Base-by-base conservation (phyloP, 2,329 filamentous ascomycete species). In the Fragosphaeria purpurea region DNA sequence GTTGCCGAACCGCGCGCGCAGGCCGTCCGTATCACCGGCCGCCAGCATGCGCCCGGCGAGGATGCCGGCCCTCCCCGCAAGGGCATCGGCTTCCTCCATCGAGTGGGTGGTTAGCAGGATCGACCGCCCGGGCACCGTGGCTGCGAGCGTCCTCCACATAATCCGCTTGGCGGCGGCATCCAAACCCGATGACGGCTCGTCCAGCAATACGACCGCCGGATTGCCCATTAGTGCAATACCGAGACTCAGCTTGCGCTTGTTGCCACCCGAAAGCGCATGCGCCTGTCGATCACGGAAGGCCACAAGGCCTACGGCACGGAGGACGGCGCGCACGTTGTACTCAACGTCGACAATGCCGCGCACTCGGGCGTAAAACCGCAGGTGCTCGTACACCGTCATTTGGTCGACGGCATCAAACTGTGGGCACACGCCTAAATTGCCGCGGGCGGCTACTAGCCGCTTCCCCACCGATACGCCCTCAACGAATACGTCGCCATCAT, bases 171-270 rank as follows among this genome's bases (percentile, higher is more conserved):
- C 85, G 0, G 88, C 88, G 0, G 90, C 89, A 59, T 97, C 91
- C 70, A 96, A 86, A 0, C 90, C 89, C 0, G 84, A 89, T 0
- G 80, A 86, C 0, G 91, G 91, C 63, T 96, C 91, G 61, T 97
- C 91, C 2, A 96, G 82, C 0, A 96, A 74, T 1, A 97, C 71
- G 0, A 95, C 89, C 0, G 83, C 80, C 0, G 90, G 90, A 59
- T 96, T 95, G 4, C 90, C 91, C 77, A 95, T 95, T 1, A 97
- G 71, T 0, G 91, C 90, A 50, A 96, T 95, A 4, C 86, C 90
- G 0, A 96, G 76, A 13, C 82, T 88, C 1, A 97, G 72, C 66
- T 96, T 97, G n/a, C 90, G 77, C 70, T 94, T 94, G 69, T 95
- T 96, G 34, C 91, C 91, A 7, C 91, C 90, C 0, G 86, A 91